phyloP scores from a whole-genome alignment of 2,329 filamentous ascomycete genomes.

The Chlorencoelia australis region DNA sequence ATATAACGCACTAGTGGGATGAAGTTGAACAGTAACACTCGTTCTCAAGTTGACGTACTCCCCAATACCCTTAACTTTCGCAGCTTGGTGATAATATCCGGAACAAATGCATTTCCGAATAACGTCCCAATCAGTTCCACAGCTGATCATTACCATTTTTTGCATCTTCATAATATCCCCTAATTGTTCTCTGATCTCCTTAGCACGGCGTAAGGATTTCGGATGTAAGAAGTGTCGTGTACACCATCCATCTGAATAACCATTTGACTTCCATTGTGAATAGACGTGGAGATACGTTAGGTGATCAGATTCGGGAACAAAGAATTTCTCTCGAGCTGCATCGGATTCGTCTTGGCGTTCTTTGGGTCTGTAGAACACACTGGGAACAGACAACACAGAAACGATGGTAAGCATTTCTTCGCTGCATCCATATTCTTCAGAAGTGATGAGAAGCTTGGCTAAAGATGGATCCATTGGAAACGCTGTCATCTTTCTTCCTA shows the following conservation, averaged over 20 bases:
- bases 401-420: constrained; percentile 99
- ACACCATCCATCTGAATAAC: constrained; percentile 85
- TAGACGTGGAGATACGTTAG: constrained; percentile 93
- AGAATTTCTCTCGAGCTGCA: constrained; percentile 92
- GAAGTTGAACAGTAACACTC: constrained; percentile 85
- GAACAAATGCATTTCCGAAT: constrained; percentile 95
- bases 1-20: constrained; percentile 88
- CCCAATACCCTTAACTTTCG: constrained; percentile 88
- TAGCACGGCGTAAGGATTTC: constrained; percentile 84
- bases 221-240: constrained; percentile 86
- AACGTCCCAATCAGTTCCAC: constrained; percentile 93
- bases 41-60: constrained; percentile 97
- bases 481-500: constrained; percentile 88
- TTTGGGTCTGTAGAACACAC: constrained; percentile 93
- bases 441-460: constrained; percentile 88
- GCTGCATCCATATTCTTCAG: constrained; percentile 81
- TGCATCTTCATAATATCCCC: constrained; percentile 90
- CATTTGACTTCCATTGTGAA: constrained; percentile 87
- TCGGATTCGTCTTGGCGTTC: constrained; percentile 96
- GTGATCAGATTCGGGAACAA: constrained; percentile 95
- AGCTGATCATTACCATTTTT: constrained; percentile 78
- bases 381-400: constrained; percentile 93
- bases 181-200: constrained; percentile 90
- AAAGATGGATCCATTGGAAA: constrained; percentile 98
- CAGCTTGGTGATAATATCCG: constrained; percentile 96